Evolutionary conservation across 805 yeast genomes (phyloP).

Genomic region (Schwanniomyces vanrijiae): DNA sequence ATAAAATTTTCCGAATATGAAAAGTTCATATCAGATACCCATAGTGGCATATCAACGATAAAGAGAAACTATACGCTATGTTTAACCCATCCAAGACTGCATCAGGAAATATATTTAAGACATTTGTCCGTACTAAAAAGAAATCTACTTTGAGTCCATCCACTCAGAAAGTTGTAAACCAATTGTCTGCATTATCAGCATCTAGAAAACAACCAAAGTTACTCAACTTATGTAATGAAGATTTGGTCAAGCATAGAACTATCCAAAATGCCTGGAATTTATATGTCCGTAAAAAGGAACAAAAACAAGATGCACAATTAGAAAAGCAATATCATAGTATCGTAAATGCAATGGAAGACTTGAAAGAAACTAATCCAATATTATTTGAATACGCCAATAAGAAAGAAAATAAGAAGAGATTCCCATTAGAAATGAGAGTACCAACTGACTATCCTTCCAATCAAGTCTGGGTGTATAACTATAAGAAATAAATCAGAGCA

Average conservation of each 20-base stretch:
- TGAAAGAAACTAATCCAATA: conserved; percentile 50
- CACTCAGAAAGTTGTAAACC: conserved; percentile 47
- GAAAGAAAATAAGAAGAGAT: conserved; percentile 45
- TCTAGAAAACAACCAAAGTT: conserved; percentile 85
- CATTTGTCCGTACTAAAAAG: conserved; percentile 31
- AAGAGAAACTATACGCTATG: neutral
- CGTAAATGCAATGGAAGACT: conserved; percentile 68
- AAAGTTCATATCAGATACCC: neutral
- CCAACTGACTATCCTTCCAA: conserved; percentile 91
- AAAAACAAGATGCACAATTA: conserved; percentile 40
- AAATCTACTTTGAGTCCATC: conserved; percentile 31
- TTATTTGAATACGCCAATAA: conserved; percentile 64
- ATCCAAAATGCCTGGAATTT: conserved; percentile 81
- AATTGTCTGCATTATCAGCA: conserved; percentile 82
- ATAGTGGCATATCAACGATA: neutral
- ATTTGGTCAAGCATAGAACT: conserved; percentile 78
- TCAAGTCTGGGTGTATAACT: conserved; percentile 71
- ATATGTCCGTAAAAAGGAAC: conserved; percentile 53
- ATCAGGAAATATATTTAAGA: conserved; percentile 5
- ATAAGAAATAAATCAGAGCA: conserved; percentile 6
- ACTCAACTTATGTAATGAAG: conserved; percentile 74
- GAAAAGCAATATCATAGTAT: conserved; percentile 65
- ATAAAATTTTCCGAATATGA: neutral
- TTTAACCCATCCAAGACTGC: neutral
- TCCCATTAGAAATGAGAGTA: conserved; percentile 79